Evolutionary conservation across 495 filamentous ascomycete species (phyloP).

Genomic region (Lasiosphaeris hirsuta): DNA sequence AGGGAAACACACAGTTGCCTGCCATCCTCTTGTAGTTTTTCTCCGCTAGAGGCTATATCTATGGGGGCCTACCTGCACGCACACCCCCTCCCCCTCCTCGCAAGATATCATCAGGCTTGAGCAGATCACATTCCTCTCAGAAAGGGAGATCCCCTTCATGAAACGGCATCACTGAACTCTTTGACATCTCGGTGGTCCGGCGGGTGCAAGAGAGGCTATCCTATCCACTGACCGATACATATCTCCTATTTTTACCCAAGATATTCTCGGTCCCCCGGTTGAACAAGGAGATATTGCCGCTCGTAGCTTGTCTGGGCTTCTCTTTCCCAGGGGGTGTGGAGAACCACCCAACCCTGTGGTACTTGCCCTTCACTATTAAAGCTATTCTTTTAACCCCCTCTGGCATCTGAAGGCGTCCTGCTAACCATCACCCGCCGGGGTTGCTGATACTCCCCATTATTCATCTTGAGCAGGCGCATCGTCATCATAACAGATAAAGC

Average conservation of each 20-base stretch:
- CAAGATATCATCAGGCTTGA: slow-evolving; percentile 19
- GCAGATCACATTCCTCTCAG: slow-evolving; percentile 19
- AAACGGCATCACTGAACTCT: slow-evolving; percentile 20
- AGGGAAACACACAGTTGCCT: slow-evolving; percentile 17
- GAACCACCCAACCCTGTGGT: slow-evolving; percentile 20
- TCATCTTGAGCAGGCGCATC: slow-evolving; percentile 11
- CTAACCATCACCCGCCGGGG: slow-evolving; percentile 5
- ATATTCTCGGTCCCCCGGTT: slow-evolving; percentile 2
- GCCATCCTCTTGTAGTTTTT: slow-evolving; percentile 14
- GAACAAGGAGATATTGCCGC: slow-evolving; percentile 25
- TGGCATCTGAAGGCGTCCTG: slow-evolving; percentile 5
- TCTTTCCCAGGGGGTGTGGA: slow-evolving; percentile 17
- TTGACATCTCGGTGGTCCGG: slow-evolving; percentile 7
- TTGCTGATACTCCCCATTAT: slow-evolving; percentile 7
- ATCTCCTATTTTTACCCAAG: slow-evolving; percentile 10
- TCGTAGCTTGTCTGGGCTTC: slow-evolving; percentile 18
- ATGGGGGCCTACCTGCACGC: slow-evolving; percentile 28
- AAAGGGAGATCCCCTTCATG: slow-evolving; percentile 7
- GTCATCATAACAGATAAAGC: slow-evolving; percentile 15
- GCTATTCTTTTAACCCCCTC: slow-evolving; percentile 4
- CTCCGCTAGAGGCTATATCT: slow-evolving; percentile 22
- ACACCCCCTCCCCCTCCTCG: slow-evolving; percentile 21
- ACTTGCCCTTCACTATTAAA: slow-evolving; percentile 7
- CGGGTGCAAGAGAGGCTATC: background rate
- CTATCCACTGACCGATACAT: slow-evolving; percentile 6